Evolutionary conservation across 495 filamentous ascomycete genomes (phyloP).

Genomic region (Xylaria nigripes): DNA sequence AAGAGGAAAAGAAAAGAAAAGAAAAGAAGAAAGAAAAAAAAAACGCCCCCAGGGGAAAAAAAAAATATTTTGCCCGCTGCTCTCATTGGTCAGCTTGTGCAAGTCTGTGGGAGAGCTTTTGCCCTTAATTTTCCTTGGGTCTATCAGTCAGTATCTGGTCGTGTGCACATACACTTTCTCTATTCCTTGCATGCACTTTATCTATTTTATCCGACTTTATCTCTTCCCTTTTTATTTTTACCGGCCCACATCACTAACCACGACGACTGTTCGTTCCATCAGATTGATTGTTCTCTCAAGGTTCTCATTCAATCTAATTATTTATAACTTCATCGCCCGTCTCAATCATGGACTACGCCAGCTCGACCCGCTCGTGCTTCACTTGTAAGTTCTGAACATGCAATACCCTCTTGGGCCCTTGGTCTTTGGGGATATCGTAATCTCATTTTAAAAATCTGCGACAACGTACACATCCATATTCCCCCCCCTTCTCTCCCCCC

Average conservation of each 20-base stretch:
- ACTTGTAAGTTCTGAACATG: conserved; percentile 36
- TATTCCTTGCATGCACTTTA: conserved; percentile 2
- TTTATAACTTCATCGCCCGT: not conserved
- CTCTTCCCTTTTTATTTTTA: not conserved
- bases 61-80: conserved; percentile 6
- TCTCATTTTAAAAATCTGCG: not conserved
- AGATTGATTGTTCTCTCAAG: not conserved
- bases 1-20: conserved; percentile 2
- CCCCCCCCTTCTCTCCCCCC: not conserved
- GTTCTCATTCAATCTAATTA: not conserved
- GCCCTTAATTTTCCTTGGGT: not conserved
- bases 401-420: not conserved
- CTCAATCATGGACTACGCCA: conserved; percentile 34
- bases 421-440: not conserved
- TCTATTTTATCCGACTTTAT: not conserved
- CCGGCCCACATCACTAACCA: conserved; percentile 4
- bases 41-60: not conserved
- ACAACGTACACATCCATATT: not conserved
- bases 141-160: conserved; percentile 3
- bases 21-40: not conserved
- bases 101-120: conserved; percentile 10
- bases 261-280: not conserved
- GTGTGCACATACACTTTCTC: conserved; percentile 4
- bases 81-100: conserved; percentile 6
- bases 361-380: conserved; percentile 36